Base-by-base conservation (phyloP, 805 yeast genomes). In the Zygotorulaspora florentina region DNA sequence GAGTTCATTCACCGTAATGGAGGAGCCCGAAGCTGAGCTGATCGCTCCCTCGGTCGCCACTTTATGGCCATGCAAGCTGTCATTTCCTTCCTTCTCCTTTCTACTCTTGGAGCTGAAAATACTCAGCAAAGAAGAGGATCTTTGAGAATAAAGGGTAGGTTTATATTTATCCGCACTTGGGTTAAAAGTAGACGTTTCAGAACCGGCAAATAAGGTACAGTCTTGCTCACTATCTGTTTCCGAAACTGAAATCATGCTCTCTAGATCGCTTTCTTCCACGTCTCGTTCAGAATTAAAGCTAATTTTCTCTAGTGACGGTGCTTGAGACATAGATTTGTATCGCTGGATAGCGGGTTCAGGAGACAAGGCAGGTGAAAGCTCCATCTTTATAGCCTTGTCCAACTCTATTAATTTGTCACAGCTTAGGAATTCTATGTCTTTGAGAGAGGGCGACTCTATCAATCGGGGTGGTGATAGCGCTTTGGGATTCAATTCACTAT, bases 81-180 rank as follows among this genome's bases (percentile, higher is more conserved):
- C 26, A 18, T 38, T 44, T 33, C 26, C 29, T 2, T 36, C 39
- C 13, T 39, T 35, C 12, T 23, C 25, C 20, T 55, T 56, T 29
- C 55, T 53, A 29, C 50, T 52, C 15, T 47, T 58, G 2, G 51
- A 39, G 38, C 50, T 52, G 48, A 63, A 63, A 11, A 64, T 40
- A 44, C 58, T 59, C 29, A 60, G 35, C n/a, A 64, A 23, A 1
- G 68, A 64, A 2, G 57, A 47, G 18, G 67, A 59, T 39, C 57
- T 56, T 8, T 52, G 53, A 8, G 47, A 43, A 17, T 49, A 43
- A 17, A 55, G 31, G 2, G 39, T 39, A 10, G 62, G 63, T 30
- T 54, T 58, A 45, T 58, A 54, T 13, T 17, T 12, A 5, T 53
- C 56, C 3, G 51, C 54, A 15, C 46, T 47, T 18, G 59, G 59